phyloP scores from a whole-genome alignment of 495 filamentous ascomycete species.

The Podospora fimiseda region DNA sequence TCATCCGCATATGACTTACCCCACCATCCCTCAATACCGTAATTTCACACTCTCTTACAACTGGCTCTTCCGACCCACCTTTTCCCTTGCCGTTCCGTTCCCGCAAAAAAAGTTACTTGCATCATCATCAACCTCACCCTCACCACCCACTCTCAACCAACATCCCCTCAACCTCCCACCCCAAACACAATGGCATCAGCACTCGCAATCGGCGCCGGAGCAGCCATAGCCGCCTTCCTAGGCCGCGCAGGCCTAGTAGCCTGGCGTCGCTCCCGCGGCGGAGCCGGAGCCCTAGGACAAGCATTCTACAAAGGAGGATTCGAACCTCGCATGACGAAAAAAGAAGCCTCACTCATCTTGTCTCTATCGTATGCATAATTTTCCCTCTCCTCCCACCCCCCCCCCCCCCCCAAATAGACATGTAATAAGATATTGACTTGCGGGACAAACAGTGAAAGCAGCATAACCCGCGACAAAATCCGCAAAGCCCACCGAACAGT shows the following conservation, averaged over 20 bases:
- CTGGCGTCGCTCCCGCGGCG: slow-evolving; percentile 72
- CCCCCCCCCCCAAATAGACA: neutral
- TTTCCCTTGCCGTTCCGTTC: no score
- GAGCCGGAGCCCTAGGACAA: slow-evolving; percentile 71
- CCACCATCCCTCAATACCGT: neutral
- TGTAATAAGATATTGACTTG: neutral
- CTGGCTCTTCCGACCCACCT: no score
- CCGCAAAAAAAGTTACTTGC: neutral
- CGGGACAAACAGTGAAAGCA: slow-evolving; percentile 60
- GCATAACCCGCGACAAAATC: slow-evolving; percentile 81
- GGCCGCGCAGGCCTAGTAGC: slow-evolving; percentile 89
- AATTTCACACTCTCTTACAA: no score
- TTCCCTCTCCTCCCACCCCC: neutral
- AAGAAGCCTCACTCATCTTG: slow-evolving; percentile 86
- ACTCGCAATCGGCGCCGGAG: slow-evolving; percentile 71
- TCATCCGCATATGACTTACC: neutral
- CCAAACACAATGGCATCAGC: slow-evolving; percentile 65
- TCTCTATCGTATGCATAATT: slow-evolving; percentile 66
- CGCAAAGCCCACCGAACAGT: slow-evolving; percentile 93
- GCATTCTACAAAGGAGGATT: slow-evolving; percentile 97
- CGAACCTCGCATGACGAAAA: slow-evolving; percentile 83
- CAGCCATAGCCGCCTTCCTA: slow-evolving; percentile 67
- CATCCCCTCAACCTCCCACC: no score
- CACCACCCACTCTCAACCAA: neutral
- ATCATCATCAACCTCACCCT: neutral